Evolutionary conservation across 192 early-diverging fungal genomes (phyloP).

Genomic region (Linnemannia hyalina): DNA sequence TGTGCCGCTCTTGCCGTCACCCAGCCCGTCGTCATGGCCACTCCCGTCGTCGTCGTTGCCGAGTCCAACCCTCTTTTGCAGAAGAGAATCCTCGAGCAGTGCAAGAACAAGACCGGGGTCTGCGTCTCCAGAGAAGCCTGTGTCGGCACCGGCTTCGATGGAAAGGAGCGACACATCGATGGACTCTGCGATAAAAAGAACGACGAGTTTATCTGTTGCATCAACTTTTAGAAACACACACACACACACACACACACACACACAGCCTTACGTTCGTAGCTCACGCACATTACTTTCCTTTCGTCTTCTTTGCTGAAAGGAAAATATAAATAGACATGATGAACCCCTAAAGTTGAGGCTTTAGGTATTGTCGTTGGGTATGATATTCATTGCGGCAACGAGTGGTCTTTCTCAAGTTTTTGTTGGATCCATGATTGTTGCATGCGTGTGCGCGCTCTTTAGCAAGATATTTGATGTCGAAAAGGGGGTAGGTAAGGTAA

Average conservation of each 20-base stretch:
- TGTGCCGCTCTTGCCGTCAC: neutral
- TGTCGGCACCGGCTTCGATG: neutral
- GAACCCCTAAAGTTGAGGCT: no score
- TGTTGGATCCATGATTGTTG: no score
- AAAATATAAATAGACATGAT: no score
- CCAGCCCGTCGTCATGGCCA: neutral
- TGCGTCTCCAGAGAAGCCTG: neutral
- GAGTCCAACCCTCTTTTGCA: neutral
- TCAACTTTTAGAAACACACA: neutral
- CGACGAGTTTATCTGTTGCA: neutral
- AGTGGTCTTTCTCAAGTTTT: no score
- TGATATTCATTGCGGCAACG: no score
- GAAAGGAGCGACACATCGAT: neutral
- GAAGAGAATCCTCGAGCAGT: neutral
- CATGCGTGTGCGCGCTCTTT: no score
- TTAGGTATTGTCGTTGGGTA: no score
- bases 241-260: neutral
- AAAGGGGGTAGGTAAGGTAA: no score
- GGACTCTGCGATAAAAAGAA: neutral
- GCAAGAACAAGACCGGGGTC: neutral
- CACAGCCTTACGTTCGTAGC: neutral
- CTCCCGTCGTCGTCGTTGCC: neutral
- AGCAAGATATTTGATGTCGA: no score
- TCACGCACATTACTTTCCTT: no score
- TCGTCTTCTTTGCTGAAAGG: no score